Conservation (phyloP, 2,329 filamentous ascomycete genomes). For the Ceratocystis alfenasii region DNA sequence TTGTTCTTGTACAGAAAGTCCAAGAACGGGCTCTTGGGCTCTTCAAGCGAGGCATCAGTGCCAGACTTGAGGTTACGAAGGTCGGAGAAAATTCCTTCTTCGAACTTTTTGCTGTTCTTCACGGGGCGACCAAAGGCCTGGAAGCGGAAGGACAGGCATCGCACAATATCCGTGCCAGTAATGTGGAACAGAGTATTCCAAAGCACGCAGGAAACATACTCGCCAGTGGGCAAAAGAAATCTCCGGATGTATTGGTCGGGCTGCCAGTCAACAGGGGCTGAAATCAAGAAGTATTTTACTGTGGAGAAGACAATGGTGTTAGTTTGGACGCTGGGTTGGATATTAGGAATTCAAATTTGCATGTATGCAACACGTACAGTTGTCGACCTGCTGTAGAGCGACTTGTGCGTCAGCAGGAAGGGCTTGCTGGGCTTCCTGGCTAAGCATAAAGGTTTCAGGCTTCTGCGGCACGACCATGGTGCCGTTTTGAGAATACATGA, state of each 20-base stretch:
- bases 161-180: slow-evolving; percentile 94
- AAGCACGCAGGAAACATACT: slow-evolving; percentile 96
- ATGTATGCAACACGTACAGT: slow-evolving; percentile 49
- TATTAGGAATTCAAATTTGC: not conserved
- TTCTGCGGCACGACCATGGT: slow-evolving; percentile 88
- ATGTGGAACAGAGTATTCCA: slow-evolving; percentile 99
- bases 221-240: slow-evolving; percentile 89
- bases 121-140: slow-evolving; percentile 96
- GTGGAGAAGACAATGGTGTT: slow-evolving; percentile 23
- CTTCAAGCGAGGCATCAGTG: slow-evolving; percentile 93
- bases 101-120: slow-evolving; percentile 99
- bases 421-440: slow-evolving; percentile 90
- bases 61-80: slow-evolving; percentile 96
- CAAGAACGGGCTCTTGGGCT: slow-evolving; percentile 95
- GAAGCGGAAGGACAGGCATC: slow-evolving; percentile 95
- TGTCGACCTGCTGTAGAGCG: slow-evolving; percentile 95
- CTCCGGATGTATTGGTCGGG: slow-evolving; percentile 92
- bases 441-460: slow-evolving; percentile 97
- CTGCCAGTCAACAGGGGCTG: slow-evolving; percentile 94
- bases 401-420: slow-evolving; percentile 94
- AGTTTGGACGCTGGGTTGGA: slow-evolving; percentile 20
- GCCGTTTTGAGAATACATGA: slow-evolving; percentile 72
- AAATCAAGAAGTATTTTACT: slow-evolving; percentile 99
- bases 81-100: slow-evolving; percentile 98
- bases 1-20: slow-evolving; percentile 99